Evolutionary conservation across 2,329 filamentous ascomycete species (phyloP).

Genomic region (Orbilia quercus): DNA sequence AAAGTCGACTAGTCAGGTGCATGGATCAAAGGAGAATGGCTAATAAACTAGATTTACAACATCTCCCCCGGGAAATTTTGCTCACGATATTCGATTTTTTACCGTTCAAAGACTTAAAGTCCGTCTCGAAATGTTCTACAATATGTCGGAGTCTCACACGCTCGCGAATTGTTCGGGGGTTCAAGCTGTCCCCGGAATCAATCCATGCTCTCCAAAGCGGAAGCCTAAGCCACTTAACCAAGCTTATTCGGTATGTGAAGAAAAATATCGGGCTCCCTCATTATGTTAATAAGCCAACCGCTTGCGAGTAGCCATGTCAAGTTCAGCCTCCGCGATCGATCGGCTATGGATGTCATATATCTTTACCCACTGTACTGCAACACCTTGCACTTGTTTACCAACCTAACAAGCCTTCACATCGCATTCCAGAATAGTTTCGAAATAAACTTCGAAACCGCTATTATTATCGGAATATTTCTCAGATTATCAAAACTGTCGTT

Average conservation of each 20-base stretch:
- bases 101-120: not conserved
- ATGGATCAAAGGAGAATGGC: too few species aligned
- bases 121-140: not conserved
- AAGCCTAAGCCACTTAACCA: not conserved
- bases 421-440: not conserved
- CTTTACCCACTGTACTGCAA: not conserved
- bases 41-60: not conserved
- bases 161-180: not conserved
- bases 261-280: not conserved
- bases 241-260: not conserved
- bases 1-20: too few species aligned
- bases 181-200: not conserved
- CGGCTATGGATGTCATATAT: not conserved
- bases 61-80: not conserved
- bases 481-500: slow-evolving; percentile 1
- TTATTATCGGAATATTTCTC: not conserved
- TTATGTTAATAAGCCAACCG: too few species aligned
- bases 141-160: not conserved
- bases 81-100: not conserved
- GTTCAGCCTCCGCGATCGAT: not conserved
- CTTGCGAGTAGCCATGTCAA: not conserved
- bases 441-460: not conserved
- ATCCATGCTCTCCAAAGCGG: not conserved
- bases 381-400: not conserved
- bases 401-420: not conserved